Evolutionary conservation across 805 yeast species (phyloP).

Genomic region (Metschnikowia lachancei): DNA sequence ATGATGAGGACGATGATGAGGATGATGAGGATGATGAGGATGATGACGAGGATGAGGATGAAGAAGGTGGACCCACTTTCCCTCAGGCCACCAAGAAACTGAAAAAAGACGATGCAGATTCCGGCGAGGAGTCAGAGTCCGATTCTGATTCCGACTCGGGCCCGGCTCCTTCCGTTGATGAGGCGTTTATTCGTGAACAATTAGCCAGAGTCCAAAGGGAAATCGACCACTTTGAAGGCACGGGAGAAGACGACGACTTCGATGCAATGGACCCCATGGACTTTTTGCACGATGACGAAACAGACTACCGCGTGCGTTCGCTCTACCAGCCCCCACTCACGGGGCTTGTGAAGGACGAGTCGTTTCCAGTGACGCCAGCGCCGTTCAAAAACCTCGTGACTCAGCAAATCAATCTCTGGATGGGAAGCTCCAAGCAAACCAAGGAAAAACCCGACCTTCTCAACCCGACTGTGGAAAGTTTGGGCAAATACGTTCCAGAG

Average conservation of each 20-base stretch:
- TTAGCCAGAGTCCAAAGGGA: background rate
- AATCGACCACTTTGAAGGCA: background rate
- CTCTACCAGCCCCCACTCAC: slow-evolving; percentile 64
- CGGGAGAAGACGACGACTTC: slow-evolving; percentile 30
- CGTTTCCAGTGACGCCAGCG: slow-evolving; percentile 42
- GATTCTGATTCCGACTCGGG: no score
- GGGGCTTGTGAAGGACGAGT: slow-evolving; percentile 26
- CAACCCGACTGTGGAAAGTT: slow-evolving; percentile 26
- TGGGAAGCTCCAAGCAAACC: slow-evolving; percentile 44
- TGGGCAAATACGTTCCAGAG: slow-evolving; percentile 56
- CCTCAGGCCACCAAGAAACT: no score
- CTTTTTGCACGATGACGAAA: slow-evolving; percentile 21
- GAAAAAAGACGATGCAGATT: no score
- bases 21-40: background rate
- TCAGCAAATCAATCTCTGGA: slow-evolving; percentile 75
- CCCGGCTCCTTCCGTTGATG: no score
- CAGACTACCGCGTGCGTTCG: slow-evolving; percentile 42
- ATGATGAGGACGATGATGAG: background rate
- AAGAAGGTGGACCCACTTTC: background rate
- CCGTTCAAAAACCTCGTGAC: slow-evolving; percentile 48
- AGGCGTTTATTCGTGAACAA: no score
- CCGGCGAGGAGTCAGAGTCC: no score
- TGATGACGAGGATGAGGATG: background rate
- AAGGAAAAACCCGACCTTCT: slow-evolving; percentile 13
- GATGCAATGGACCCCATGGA: slow-evolving; percentile 12